Percentiles rank a stretch among this genome's conserved stretches.
Conservation (phyloP, 2,329 filamentous ascomycete genomes). For the Penicillium verrucosum region DNA sequence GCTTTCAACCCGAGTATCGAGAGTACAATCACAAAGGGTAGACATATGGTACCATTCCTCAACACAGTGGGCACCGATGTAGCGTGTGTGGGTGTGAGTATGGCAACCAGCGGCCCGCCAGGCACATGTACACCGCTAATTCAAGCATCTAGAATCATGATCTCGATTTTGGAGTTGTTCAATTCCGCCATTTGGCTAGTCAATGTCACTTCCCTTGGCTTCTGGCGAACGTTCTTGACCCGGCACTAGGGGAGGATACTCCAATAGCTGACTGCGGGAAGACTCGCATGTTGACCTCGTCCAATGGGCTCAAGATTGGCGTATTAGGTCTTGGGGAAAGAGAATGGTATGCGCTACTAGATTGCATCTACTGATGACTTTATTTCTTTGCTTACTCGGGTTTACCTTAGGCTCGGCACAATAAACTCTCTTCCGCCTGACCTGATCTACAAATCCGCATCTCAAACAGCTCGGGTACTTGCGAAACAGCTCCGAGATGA, state of each 20-base stretch:
- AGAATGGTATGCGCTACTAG: slow-evolving; percentile 59
- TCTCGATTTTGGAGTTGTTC: slow-evolving; percentile 82
- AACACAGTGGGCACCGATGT: slow-evolving; percentile 74
- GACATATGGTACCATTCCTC: slow-evolving; percentile 83
- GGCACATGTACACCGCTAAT: slow-evolving; percentile 11
- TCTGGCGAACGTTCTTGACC: slow-evolving; percentile 82
- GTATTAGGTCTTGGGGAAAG: slow-evolving; percentile 81
- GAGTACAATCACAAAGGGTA: slow-evolving; percentile 82
- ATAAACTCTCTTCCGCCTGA: slow-evolving; percentile 82
- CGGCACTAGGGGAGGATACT: slow-evolving; percentile 69
- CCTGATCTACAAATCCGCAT: slow-evolving; percentile 77
- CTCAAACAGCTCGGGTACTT: slow-evolving; percentile 69
- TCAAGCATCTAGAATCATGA: slow-evolving; percentile 70
- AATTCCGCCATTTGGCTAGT: slow-evolving; percentile 68
- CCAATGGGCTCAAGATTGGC: slow-evolving; percentile 81
- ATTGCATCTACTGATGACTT: background rate
- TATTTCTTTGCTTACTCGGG: background rate
- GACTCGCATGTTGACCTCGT: slow-evolving; percentile 73
- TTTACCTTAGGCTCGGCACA: slow-evolving; percentile 61
- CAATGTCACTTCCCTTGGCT: slow-evolving; percentile 88
- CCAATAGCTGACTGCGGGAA: slow-evolving; percentile 72
- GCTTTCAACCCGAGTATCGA: slow-evolving; percentile 89
- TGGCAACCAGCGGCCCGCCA: slow-evolving; percentile 1
- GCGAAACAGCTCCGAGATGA: slow-evolving; percentile 69
- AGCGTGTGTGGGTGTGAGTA: slow-evolving; percentile 74